Conservation (phyloP, 495 filamentous ascomycete species). For the Lophiostoma macrostomum region DNA sequence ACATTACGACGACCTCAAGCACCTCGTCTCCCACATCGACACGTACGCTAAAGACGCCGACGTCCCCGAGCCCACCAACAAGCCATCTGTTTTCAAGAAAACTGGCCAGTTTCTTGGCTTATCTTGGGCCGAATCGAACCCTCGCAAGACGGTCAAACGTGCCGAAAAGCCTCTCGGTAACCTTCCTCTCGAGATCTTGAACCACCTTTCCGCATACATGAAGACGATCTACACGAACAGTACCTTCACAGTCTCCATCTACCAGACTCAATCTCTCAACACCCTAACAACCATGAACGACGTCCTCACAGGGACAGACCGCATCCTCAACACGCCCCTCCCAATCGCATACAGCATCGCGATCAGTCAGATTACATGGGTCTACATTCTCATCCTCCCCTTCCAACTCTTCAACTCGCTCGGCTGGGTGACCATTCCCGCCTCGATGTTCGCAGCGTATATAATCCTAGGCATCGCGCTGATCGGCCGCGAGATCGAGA, state of each 20-base stretch:
- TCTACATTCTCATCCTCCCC: slow-evolving; percentile 78
- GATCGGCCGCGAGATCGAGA: slow-evolving; percentile 76
- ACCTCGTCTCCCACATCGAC: slow-evolving; percentile 58
- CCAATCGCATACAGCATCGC: slow-evolving; percentile 83
- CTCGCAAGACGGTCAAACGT: slow-evolving; percentile 36
- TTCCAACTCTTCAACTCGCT: slow-evolving; percentile 71
- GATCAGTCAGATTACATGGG: slow-evolving; percentile 83
- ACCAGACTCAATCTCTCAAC: slow-evolving; percentile 31
- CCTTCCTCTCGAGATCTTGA: slow-evolving; percentile 39
- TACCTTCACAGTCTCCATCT: slow-evolving; percentile 50
- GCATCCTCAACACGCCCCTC: slow-evolving; percentile 79
- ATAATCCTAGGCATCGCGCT: slow-evolving; percentile 82
- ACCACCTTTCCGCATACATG: slow-evolving; percentile 34
- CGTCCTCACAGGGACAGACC: slow-evolving; percentile 68
- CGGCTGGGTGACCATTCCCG: slow-evolving; percentile 78
- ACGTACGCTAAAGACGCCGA: slow-evolving; percentile 63
- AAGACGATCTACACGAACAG: slow-evolving; percentile 43
- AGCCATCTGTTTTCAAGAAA: slow-evolving; percentile 37
- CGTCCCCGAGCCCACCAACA: slow-evolving; percentile 44
- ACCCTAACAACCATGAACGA: slow-evolving; percentile 64
- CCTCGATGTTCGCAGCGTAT: slow-evolving; percentile 70
- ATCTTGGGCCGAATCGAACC: slow-evolving; percentile 38
- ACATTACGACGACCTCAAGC: slow-evolving; percentile 63
- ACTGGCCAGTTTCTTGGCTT: slow-evolving; percentile 35
- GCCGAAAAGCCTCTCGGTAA: slow-evolving; percentile 40